Evolutionary conservation across 2,329 filamentous ascomycete genomes (phyloP), one percentile per base, ranked within the genome.

Genomic region (Aspergillus sp.): DNA sequence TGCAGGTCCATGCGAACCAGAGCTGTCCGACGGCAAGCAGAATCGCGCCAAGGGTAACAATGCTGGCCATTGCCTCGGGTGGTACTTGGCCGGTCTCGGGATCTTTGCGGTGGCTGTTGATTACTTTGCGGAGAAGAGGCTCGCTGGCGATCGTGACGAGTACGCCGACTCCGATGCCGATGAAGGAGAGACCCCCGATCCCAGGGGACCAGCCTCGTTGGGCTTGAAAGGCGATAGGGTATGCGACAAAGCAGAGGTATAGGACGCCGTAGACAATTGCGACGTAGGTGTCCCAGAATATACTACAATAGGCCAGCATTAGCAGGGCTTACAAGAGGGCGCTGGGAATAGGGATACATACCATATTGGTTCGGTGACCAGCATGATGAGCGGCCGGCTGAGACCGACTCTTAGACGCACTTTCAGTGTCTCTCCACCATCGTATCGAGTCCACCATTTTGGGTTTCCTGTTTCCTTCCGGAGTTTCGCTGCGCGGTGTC

Each of bases 1-100:
- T 84, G 56, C 86, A 91, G 0, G 91, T 96, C 91, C 90, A 96
- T 0, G 89, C 85, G 69, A 96, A 96, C 70, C 87, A 88, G 17
- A 96, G 81, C 72, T 96, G 87, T 6, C 91, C 91, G 2, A 90
- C 71, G 0, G 91, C 88, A 0, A 88, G 84, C 1, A 89, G 77
- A 1, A 93, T 71, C 0, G 89, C 84, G 3, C 89, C 90, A n/a
- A 96, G 82, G 62, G 86, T 89, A 69, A 96, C 88, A 49, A 93
- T 81, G 47, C 85, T 83, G 3, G 91, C 89, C 57, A 89, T 90
- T 0, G 90, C 87, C 72, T 96, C 92, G 0, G 91, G 91, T 0
- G 83, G 7, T 1, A 43, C 18, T 9, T 43, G 17, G 18, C 39
- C 17, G n/a, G 39, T 43, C 17, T 12, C 5, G 81, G 26, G 47